Evolutionary conservation across 352 stramenopile genomes (phyloP).

Genomic region (Bremia lactucae): DNA sequence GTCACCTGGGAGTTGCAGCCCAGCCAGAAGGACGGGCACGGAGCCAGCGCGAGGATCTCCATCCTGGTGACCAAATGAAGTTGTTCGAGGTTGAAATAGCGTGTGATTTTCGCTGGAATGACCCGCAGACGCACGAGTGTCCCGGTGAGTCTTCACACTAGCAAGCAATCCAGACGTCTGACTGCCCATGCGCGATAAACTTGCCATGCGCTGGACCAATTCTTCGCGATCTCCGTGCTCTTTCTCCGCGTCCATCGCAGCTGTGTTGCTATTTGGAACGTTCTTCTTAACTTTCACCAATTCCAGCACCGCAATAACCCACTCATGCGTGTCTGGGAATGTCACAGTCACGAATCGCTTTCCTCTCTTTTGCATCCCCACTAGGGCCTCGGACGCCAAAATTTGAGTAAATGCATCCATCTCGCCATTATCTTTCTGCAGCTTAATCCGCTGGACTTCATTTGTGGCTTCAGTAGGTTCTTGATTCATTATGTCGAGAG

Average conservation of each 20-base stretch:
- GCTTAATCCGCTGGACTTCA: constrained; percentile 40
- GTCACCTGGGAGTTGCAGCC: constrained; percentile 31
- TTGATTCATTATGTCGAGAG: constrained; percentile 33
- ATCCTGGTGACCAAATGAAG: constrained; percentile 11
- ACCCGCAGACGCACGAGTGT: constrained; percentile 13
- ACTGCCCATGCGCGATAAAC: constrained; percentile 49
- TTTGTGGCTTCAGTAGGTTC: constrained; percentile 12
- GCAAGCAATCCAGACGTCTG: constrained; percentile 44
- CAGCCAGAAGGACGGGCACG: constrained; percentile 35
- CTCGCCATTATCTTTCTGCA: constrained; percentile 14
- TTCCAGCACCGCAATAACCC: constrained; percentile 56
- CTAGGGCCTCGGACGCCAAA: constrained; percentile 34
- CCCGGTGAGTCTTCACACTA: constrained; percentile 32
- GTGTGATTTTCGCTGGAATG: constrained; percentile 2
- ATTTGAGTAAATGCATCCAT: constrained; percentile 22
- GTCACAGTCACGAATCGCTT: constrained; percentile 47
- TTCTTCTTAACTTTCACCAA: constrained; percentile 74
- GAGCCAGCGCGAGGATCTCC: constrained; percentile 26
- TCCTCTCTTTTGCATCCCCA: constrained; percentile 53
- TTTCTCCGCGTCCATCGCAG: constrained; percentile 1
- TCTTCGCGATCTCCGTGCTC: constrained; percentile 31
- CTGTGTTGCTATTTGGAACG: constrained; percentile 9
- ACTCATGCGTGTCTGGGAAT: constrained; percentile 34
- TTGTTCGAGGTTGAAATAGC: constrained; percentile 3
- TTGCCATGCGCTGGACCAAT: constrained; percentile 62